Evolutionary conservation across 257 asterid genomes (phyloP), one percentile per base, ranked within the genome.

Genomic region (Petunia axillaris): DNA sequence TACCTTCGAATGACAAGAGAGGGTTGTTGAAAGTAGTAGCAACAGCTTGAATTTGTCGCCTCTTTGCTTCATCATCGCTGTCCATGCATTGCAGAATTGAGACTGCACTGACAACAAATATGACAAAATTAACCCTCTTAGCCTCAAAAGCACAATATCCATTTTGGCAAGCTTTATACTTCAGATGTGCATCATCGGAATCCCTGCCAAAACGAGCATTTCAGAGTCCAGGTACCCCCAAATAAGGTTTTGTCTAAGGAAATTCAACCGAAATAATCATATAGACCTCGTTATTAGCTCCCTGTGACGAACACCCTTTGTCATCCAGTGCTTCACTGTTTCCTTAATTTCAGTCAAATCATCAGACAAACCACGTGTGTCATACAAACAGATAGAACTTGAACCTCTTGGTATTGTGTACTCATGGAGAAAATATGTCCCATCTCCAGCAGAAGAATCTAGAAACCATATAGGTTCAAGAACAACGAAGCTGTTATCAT

Each of bases 101-200:
- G 70, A 90, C 77, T 74, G 91, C 98, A 58, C 89, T 91, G 81
- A 93, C 97, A 43, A 93, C 98, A 71, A 92, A 88, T 82, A 93
- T 81, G 86, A 91, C 94, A 85, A 80, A 95, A 85, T 87, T 87
- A 78, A 93, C 82, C 63, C 41, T 60, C 83, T 85, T 87, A 65
- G 75, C 55, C 84, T 84, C 82, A 79, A 68, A 5, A 41, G 78
- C 80, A 53, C 64, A 5, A 68, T 37, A 9, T 39, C 81, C 68
- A 77, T 82, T 80, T 78, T 80, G 76, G 54, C 83, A 86, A 70
- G 89, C 93, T 82, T 85, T 93, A 38, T 53, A 78, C 80, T 82
- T 83, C 80, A 87, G 78, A 65, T 5, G 41, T 52, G 3, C 7
- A 79, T 77, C 76, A 59, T 95, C 98, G 37, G 95, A 90, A 75